phyloP scores from a whole-genome alignment of 805 yeast genomes.

The Candida montana region DNA sequence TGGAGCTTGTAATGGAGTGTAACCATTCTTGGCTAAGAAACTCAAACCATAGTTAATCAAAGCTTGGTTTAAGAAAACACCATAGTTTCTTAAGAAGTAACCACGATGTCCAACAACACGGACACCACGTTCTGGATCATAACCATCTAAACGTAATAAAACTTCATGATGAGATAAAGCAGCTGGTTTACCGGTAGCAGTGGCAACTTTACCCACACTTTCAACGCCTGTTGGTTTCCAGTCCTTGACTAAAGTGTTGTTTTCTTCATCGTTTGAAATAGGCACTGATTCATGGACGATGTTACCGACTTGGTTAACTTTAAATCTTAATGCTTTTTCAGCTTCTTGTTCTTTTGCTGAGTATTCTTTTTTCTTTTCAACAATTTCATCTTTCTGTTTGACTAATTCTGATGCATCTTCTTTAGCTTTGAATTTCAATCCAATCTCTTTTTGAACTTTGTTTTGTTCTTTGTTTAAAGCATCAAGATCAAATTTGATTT shows the following conservation, averaged over 20 bases:
- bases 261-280: conserved; percentile 80
- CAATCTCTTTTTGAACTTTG: conserved; percentile 89
- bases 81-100: conserved; percentile 88
- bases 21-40: conserved; percentile 73
- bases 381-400: conserved; percentile 72
- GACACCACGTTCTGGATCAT: conserved; percentile 98
- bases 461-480: conserved; percentile 84
- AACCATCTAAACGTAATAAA: conserved; percentile 89
- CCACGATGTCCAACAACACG: conserved; percentile 98
- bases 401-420: conserved; percentile 87
- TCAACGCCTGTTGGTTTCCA: conserved; percentile 78
- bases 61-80: conserved; percentile 97
- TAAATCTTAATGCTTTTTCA: conserved; percentile 65
- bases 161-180: conserved; percentile 92
- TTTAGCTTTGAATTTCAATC: conserved; percentile 86
- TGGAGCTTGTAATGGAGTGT: conserved; percentile 93
- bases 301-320: conserved; percentile 90
- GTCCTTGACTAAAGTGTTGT: conserved; percentile 79
- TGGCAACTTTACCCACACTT: conserved; percentile 57
- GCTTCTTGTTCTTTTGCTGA: conserved; percentile 70
- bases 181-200: conserved; percentile 75
- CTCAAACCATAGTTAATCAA: conserved; percentile 91
- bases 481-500: conserved; percentile 83
- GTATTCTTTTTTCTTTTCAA: conserved; percentile 62
- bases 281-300: conserved; percentile 90